Evolutionary conservation across 2,329 filamentous ascomycete species (phyloP).

Genomic region (Pleomassaria siparia): DNA sequence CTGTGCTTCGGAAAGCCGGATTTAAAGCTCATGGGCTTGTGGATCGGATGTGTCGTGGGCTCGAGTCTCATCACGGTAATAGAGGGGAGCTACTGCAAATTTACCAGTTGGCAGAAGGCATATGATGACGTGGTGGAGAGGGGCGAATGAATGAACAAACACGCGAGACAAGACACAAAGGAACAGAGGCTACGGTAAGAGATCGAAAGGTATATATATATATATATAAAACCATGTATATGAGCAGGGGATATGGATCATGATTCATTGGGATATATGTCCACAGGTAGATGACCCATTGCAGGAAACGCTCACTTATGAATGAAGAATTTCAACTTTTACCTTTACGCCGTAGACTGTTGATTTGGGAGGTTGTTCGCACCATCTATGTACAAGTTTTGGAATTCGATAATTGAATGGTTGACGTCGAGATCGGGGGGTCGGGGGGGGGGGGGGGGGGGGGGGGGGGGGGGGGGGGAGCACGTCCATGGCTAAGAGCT

Average conservation of each 20-base stretch:
- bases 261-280: no score
- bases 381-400: slow-evolving; percentile 20
- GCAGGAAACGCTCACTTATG: no score
- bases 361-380: slow-evolving; percentile 34
- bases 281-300: no score
- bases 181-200: neutral
- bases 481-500: slow-evolving; percentile 17
- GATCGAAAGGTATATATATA: no score
- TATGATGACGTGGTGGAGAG: slow-evolving; percentile 32
- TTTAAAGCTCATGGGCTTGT: slow-evolving; percentile 40
- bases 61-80: slow-evolving; percentile 36
- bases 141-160: slow-evolving; percentile 18
- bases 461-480: slow-evolving; percentile 12
- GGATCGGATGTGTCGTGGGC: slow-evolving; percentile 40
- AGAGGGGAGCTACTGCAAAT: slow-evolving; percentile 34
- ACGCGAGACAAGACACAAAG: neutral
- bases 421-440: slow-evolving; percentile 18
- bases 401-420: slow-evolving; percentile 14
- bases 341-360: slow-evolving; percentile 48
- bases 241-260: no score
- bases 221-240: no score
- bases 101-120: slow-evolving; percentile 34
- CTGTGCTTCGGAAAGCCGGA: slow-evolving; percentile 40
- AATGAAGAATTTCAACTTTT: slow-evolving; percentile 57
- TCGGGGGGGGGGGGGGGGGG: slow-evolving; percentile 11